Base-by-base conservation (phyloP, 495 filamentous ascomycete species). In the Aspergillus carlsbadensis region DNA sequence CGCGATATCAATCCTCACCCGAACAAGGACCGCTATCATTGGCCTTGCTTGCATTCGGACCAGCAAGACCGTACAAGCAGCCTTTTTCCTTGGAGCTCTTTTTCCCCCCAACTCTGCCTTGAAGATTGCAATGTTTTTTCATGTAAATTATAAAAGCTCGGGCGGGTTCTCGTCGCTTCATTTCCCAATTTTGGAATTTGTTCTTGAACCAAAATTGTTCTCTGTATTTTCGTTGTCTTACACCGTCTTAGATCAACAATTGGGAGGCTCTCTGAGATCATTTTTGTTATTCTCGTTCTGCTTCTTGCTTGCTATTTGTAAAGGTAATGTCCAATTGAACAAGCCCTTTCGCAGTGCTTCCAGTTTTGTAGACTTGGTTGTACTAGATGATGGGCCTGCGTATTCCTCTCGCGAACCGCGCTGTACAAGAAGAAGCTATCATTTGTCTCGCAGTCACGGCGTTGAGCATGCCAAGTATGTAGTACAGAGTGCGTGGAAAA, bases 71-170 rank as follows among this genome's bases (percentile, higher is more conserved):
- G n/a, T n/a, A n/a, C n/a, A n/a, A n/a, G n/a, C n/a, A n/a, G n/a
- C n/a, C n/a, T n/a, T n/a, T n/a, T n/a, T n/a, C n/a, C n/a, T n/a
- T n/a, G n/a, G n/a, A n/a, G n/a, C 41, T 47, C 34, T 18, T 51
- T 29, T 40, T 62, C 54, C 26, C 26, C 26, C 22, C 48, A 26
- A 52, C 15, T 57, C n/a, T n/a, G 26, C 21, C 33, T 45, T 37
- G 15, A 42, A 41, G 36, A 57, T 49, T 33, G 26, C n/a, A 15
- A 41, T 36, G 15, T 53, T 8, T 61, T 65, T 59, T 44, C 24
- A 11, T 76, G 69, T 76, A 74, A 68, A 76, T 70, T 76, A 76
- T 61, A 72, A 73, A 73, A 73, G 71, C 69, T 63, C 71, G 73
- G 68, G 68, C 65, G 65, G 70, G 62, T 62, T 59, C 65, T 72